Evolutionary conservation across 768 basidiomycete genomes (phyloP).

Genomic region (Tulasnella sp.): DNA sequence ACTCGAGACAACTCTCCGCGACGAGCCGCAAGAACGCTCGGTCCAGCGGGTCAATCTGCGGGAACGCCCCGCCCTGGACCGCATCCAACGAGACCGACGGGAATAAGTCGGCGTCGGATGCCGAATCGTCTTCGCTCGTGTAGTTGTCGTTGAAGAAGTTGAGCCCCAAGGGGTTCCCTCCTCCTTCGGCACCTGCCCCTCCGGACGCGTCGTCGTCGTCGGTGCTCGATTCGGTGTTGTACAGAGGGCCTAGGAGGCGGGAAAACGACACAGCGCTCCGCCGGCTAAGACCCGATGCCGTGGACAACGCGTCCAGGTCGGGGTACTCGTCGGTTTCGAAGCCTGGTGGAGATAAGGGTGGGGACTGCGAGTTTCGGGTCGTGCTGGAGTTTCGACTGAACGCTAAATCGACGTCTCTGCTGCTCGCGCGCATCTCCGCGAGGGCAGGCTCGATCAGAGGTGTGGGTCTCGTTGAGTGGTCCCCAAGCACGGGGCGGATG

Average conservation of each 20-base stretch:
- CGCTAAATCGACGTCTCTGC: not conserved
- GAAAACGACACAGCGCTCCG: not conserved
- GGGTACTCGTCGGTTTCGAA: not conserved
- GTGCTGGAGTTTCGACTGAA: not conserved
- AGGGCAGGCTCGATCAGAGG: not conserved
- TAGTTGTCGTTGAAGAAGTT: not conserved
- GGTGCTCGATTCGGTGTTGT: not conserved
- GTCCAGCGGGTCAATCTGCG: not conserved
- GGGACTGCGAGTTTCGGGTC: not conserved
- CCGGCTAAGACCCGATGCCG: not conserved
- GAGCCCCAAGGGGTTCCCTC: not conserved
- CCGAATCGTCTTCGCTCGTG: not conserved
- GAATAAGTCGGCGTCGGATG: not conserved
- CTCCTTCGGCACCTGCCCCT: not conserved
- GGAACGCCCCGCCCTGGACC: not conserved
- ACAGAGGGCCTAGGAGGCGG: not conserved
- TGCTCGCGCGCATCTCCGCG: not conserved
- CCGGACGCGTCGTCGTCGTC: not conserved
- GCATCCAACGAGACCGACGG: not conserved
- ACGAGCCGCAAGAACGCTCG: conserved; percentile 2
- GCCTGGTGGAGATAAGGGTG: not conserved
- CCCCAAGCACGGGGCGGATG: not conserved
- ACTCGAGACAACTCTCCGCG: not conserved
- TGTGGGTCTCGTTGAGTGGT: not conserved
- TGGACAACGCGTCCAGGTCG: not conserved